These are phyloP conservation scores for Podosphaera xanthii DNA, from an alignment of 2,329 filamentous ascomycete genomes.

Conservation along the genomic window DNA sequence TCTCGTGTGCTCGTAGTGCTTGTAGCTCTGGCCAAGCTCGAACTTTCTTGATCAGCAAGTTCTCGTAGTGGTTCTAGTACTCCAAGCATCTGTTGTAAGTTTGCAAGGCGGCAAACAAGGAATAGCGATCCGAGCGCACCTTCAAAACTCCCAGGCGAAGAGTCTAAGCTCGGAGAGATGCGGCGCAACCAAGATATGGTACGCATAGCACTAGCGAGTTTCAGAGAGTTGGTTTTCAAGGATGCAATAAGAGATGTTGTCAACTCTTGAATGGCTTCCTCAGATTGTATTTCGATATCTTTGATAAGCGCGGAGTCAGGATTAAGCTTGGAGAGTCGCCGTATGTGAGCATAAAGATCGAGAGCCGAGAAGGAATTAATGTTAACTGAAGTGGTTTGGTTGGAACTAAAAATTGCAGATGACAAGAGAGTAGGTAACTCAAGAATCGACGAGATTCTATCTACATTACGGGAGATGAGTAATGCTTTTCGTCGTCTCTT, in stretches of 20 bases:
- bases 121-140: constrained; percentile 64
- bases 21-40: constrained; percentile 17
- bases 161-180: constrained; percentile 58
- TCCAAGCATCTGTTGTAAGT: constrained; percentile 54
- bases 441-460: constrained; percentile 72
- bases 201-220: constrained; percentile 72
- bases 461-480: constrained; percentile 64
- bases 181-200: constrained; percentile 80
- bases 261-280: constrained; percentile 73
- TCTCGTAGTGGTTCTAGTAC: constrained; percentile 70
- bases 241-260: constrained; percentile 60
- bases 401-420: constrained; percentile 41
- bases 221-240: constrained; percentile 55
- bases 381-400: constrained; percentile 18
- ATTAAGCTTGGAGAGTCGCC: constrained; percentile 62
- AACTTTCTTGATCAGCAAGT: constrained; percentile 67
- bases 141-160: constrained; percentile 23
- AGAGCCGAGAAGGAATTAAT: constrained; percentile 73
- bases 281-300: constrained; percentile 53
- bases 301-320: constrained; percentile 53
- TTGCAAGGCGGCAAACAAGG: constrained; percentile 63
- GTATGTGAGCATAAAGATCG: constrained; percentile 84
- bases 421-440: constrained; percentile 72
- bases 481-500: constrained; percentile 57
- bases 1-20: constrained; percentile 23